A percentile compares a stretch with the other conserved stretches of the same genome.
Conservation (phyloP, 805 yeast genomes). For the Saccharomycopsis fodiens region DNA sequence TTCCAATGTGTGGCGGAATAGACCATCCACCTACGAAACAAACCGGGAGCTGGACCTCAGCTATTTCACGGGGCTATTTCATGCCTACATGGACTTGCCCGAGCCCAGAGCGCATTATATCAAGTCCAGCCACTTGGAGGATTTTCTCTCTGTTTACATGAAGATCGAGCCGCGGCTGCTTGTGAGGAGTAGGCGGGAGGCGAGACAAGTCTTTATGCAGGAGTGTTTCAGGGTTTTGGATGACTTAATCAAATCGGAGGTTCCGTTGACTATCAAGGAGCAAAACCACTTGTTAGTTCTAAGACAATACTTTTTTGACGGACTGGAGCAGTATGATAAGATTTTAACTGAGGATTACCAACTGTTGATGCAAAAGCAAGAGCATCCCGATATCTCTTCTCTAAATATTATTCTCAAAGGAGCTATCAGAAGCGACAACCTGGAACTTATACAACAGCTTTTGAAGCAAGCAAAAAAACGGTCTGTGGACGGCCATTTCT, state of each 20-base stretch:
- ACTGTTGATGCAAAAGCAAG: background rate
- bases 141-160: constrained; percentile 12
- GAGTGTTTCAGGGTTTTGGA: constrained; percentile 4
- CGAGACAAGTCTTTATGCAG: background rate
- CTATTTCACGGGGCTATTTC: constrained; percentile 6
- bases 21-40: background rate
- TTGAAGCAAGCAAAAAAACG: background rate
- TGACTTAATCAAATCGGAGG: constrained; percentile 4
- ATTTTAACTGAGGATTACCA: background rate
- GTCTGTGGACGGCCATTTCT: background rate
- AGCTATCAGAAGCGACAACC: background rate
- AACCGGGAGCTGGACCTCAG: background rate
- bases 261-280: constrained; percentile 14
- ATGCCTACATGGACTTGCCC: constrained; percentile 12
- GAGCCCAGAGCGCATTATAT: constrained; percentile 17
- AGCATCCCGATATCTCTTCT: background rate
- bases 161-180: constrained; percentile 4
- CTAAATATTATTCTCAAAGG: constrained; percentile 1
- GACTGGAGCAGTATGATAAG: background rate
- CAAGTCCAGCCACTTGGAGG: constrained; percentile 13
- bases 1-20: background rate
- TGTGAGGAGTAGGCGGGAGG: background rate
- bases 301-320: background rate
- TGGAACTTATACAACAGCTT: background rate
- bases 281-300: constrained; percentile 12